Evolutionary conservation across 2,329 filamentous ascomycete genomes (phyloP).

Genomic region (Ceratocystis papillata): DNA sequence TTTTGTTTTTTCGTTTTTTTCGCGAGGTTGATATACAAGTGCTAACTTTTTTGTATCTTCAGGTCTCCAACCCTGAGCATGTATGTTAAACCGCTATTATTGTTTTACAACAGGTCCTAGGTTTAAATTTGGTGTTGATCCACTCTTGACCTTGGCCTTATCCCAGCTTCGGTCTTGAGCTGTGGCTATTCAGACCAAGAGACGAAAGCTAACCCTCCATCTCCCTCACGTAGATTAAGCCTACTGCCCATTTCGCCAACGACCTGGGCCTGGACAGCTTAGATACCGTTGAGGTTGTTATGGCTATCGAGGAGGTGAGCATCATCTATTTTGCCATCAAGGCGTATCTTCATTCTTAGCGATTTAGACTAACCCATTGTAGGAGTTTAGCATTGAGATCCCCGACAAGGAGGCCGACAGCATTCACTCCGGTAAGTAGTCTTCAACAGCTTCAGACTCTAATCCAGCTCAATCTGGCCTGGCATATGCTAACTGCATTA

Average conservation of each 20-base stretch:
- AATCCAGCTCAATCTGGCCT: neutral
- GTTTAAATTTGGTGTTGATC: no score
- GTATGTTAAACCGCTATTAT: slow-evolving; percentile 36
- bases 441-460: neutral
- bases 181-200: neutral
- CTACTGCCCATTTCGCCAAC: slow-evolving; percentile 83
- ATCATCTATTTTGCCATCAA: neutral
- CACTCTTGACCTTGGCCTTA: neutral
- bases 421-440: slow-evolving; percentile 76
- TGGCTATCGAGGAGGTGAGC: slow-evolving; percentile 93
- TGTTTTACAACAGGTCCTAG: neutral
- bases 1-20: slow-evolving; percentile 25
- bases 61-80: slow-evolving; percentile 59
- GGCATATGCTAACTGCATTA: neutral
- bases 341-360: neutral
- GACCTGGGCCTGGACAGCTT: slow-evolving; percentile 94
- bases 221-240: slow-evolving; percentile 54
- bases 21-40: neutral
- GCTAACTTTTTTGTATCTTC: slow-evolving; percentile 23
- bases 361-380: slow-evolving; percentile 7
- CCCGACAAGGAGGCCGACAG: slow-evolving; percentile 92
- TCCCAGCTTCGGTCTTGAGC: neutral
- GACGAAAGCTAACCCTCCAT: neutral
- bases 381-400: slow-evolving; percentile 80
- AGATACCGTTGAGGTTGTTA: slow-evolving; percentile 98